Percentiles rank a stretch among this genome's conserved stretches.
Conservation (phyloP, 208 protist genomes). For the Strigomonas galati region DNA sequence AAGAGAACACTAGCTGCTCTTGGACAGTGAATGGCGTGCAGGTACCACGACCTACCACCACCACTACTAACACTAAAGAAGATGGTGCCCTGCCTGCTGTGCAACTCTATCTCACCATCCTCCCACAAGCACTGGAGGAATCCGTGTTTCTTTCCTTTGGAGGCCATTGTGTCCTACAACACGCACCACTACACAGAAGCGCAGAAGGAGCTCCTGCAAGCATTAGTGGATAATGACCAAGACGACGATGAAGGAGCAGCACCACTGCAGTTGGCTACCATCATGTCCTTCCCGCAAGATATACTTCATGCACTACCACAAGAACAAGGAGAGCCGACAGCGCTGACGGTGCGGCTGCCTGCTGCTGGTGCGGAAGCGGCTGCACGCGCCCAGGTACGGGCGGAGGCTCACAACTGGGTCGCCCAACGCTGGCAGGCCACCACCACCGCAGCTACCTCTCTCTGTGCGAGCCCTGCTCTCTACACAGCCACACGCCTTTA, state of each 20-base stretch:
- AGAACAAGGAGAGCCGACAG: neutral
- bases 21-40: slow-evolving; percentile 72
- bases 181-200: slow-evolving; percentile 54
- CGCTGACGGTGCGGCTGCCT: slow-evolving; percentile 4
- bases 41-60: neutral
- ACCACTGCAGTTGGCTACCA: slow-evolving; percentile 27
- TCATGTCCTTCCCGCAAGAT: slow-evolving; percentile 50
- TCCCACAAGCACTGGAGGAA: neutral
- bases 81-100: neutral
- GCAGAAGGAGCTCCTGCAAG: slow-evolving; percentile 21
- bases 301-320: too few species aligned
- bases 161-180: slow-evolving; percentile 63
- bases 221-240: slow-evolving; percentile 26
- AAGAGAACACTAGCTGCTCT: neutral
- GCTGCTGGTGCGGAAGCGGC: too few species aligned
- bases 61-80: too few species aligned
- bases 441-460: neutral
- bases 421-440: neutral
- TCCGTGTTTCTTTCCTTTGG: neutral
- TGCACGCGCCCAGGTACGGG: too few species aligned
- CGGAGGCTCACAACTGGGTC: too few species aligned
- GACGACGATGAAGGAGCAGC: slow-evolving; percentile 8
- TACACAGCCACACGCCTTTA: slow-evolving; percentile 21
- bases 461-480: slow-evolving; percentile 10
- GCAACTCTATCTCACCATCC: neutral